Base-by-base conservation (phyloP, 176 grass and related monocot genomes). In the Cocos nucifera region DNA sequence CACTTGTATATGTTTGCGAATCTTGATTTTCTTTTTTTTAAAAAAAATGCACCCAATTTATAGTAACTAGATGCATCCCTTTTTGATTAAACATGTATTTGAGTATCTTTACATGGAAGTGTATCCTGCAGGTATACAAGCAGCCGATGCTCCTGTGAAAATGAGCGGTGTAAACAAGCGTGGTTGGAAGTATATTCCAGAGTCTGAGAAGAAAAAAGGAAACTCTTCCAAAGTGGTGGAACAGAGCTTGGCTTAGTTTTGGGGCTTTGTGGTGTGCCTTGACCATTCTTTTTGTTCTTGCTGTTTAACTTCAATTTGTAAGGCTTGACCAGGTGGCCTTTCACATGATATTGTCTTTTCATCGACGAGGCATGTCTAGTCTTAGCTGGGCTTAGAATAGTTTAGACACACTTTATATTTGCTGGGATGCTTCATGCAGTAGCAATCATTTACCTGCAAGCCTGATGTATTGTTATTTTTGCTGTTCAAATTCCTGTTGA, bases 191-290 rank as follows among this genome's bases (percentile, higher is more conserved):
- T 68, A 68, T 35, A 39, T 68, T 35, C 52, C 1, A 2, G 52
- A 68, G 54, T 56, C 65, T 18, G 55, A 68, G 53, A 68, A 68
- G 65, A 56, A 68, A 27, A 68, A 17, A 17, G n/a, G n/a, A 52
- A 26, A 16, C 62, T 9, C 6, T 3, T 18, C 62, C 21, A 77
- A 77, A 69, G 69, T 73, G 29, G 76, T 63, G 50, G 63, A 54
- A 8, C 55, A 58, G 6, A 64, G 55, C 2, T 6, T 58, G 1
- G 50, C 76, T 55, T 91, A 80, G 48, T 70, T 62, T 7, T 30
- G 20, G 17, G 25, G 19, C 49, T 49, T 19, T 2, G 6, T 21
- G 2, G 54, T 21, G 19, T 10, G 21, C 21, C 21, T 56, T 10
- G 18, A 19, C 54, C 14, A 20, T 21, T 22, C 19, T 35, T 35